These are phyloP conservation scores for Umbelopsis sp. DNA, from an alignment of 371 early-diverging fungal species.

Conservation along the genomic window DNA sequence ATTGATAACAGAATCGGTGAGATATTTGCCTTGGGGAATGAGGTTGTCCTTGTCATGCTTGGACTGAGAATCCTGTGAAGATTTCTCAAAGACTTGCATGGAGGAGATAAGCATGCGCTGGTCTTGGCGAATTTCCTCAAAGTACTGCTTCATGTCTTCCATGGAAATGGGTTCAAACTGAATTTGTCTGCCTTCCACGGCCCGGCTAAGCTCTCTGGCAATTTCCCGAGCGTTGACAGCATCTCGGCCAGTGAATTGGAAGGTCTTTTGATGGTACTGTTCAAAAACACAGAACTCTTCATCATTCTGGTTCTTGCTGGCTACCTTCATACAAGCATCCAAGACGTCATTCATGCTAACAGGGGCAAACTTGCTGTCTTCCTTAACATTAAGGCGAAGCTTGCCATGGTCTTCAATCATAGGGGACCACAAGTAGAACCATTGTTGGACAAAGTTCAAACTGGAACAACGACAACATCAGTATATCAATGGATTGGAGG, in stretches of 20 bases:
- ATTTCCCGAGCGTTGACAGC: constrained; percentile 16
- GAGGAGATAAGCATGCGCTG: constrained; percentile 30
- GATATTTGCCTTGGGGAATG: constrained; percentile 27
- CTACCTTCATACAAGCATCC: constrained; percentile 23
- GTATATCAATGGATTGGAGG: not conserved
- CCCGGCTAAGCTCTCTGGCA: constrained; percentile 18
- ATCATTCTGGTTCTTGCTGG: not conserved
- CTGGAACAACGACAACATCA: not conserved
- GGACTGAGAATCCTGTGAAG: constrained; percentile 5
- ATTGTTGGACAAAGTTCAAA: constrained; percentile 28
- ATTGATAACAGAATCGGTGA: constrained; percentile 24
- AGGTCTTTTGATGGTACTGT: constrained; percentile 8
- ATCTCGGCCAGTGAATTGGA: constrained; percentile 23
- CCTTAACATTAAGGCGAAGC: constrained; percentile 21
- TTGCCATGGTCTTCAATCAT: constrained; percentile 30
- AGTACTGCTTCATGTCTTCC: constrained; percentile 18
- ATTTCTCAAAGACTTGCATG: not conserved
- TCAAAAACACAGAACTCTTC: constrained; percentile 23
- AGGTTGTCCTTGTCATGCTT: constrained; percentile 18
- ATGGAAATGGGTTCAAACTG: constrained; percentile 21
- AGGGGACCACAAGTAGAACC: constrained; percentile 31
- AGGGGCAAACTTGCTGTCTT: constrained; percentile 22
- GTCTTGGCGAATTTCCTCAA: constrained; percentile 24
- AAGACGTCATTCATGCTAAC: constrained; percentile 25
- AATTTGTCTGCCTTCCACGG: constrained; percentile 20